phyloP scores from a whole-genome alignment of 495 filamentous ascomycete species.

The Penicillium robsamsonii region DNA sequence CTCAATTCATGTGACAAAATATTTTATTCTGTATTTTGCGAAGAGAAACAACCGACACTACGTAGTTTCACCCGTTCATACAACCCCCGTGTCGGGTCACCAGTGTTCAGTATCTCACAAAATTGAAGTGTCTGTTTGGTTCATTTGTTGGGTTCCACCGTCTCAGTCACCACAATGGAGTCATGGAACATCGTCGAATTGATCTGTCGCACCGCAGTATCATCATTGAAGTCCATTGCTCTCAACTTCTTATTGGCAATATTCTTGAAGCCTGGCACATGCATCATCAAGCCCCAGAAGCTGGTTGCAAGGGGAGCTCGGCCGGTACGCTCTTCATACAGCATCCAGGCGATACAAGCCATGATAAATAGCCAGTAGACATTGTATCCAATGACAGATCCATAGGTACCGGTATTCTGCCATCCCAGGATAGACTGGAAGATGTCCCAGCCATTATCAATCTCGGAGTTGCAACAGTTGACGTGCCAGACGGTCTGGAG shows the following conservation, averaged over 20 bases:
- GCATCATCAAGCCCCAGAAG: not conserved
- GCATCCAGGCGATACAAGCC: not conserved
- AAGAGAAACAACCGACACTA: no score
- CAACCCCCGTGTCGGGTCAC: no score
- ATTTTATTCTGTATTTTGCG: no score
- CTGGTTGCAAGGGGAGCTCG: not conserved
- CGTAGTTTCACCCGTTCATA: no score
- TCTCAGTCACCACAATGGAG: no score
- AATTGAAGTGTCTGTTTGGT: no score
- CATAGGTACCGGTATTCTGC: slow-evolving; percentile 79
- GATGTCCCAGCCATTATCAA: slow-evolving; percentile 75
- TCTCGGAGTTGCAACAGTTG: slow-evolving; percentile 73
- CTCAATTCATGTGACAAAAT: no score
- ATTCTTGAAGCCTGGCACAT: not conserved
- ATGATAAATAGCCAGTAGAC: slow-evolving; percentile 25
- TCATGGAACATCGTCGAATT: no score
- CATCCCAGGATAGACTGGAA: slow-evolving; percentile 73
- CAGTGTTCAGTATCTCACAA: no score
- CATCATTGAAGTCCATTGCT: not conserved
- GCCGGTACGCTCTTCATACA: not conserved
- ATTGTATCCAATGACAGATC: slow-evolving; percentile 71
- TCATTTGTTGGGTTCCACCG: no score
- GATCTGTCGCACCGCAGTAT: no score
- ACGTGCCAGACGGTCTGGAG: slow-evolving; percentile 78
- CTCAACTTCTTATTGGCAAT: not conserved